Base-by-base conservation (phyloP, 1,284 basidiomycete species). In the Leccinum griseonigrum region DNA sequence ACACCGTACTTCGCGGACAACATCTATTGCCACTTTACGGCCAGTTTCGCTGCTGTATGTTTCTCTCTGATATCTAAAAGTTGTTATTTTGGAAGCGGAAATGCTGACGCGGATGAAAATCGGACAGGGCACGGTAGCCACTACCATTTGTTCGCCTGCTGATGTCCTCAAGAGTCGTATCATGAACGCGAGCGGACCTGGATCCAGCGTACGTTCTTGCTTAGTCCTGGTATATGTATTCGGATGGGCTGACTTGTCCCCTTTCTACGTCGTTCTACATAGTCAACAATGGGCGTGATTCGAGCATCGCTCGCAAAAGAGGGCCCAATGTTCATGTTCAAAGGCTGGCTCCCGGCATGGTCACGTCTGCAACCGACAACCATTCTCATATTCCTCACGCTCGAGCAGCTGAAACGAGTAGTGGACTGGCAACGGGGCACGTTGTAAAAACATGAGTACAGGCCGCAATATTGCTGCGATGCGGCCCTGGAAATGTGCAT, bases 251-350 rank as follows among this genome's bases (percentile, higher is more conserved):
- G 31, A 54, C 36, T n/a, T n/a, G 22, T n/a, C 18, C 22, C 3
- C 29, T 31, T 13, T n/a, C 18, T 16, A 11, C 4, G 11, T 48
- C 10, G 22, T n/a, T 5, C 2, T 38, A n/a, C 40, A 1, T 67
- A 88, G 82, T 91, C 90, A 16, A 89, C 92, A 2, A 64, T 93
- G 31, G 80, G 75, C 10, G 87, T 93, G 55, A 93, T 96, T 73
- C 78, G 82, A 34, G 71, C 81, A 8, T 91, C 92, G 54, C 82
- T 96, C 66, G 81, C 83, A 63, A 88, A 79, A 64, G 94, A 97
- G 73, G 94, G 94, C 5, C 74, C 91, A 4, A 87, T 88, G 82
- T 96, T 95, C 82, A 92, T 96, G 86, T 95, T 97, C 82, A 94
- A 93, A 74, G 91, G 94, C 66, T 92, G 92, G 92, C 76, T 92